These are phyloP conservation scores for Scolecobasidium constrictum DNA, from an alignment of 2,329 filamentous ascomycete species.

Conservation along the genomic window DNA sequence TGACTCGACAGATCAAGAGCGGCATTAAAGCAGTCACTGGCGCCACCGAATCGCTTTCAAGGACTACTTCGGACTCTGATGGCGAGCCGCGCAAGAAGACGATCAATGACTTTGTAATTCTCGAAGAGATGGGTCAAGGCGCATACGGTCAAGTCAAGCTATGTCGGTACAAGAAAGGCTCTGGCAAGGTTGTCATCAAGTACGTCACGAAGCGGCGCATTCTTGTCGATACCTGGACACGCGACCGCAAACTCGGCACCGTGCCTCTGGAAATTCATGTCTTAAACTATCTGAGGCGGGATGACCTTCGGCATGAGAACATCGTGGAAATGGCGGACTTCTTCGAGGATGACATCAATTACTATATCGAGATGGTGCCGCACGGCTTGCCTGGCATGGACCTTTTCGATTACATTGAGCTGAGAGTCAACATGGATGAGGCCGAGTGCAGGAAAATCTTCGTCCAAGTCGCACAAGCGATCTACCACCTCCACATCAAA, in stretches of 20 bases:
- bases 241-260: constrained; percentile 83
- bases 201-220: constrained; percentile 97
- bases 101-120: constrained; percentile 80
- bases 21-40: constrained; percentile 30
- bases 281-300: constrained; percentile 78
- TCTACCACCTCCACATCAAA: constrained; percentile 84
- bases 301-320: constrained; percentile 52
- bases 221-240: constrained; percentile 95
- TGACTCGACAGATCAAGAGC: constrained; percentile 36
- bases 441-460: constrained; percentile 91
- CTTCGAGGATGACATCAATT: constrained; percentile 75
- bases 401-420: constrained; percentile 96
- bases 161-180: constrained; percentile 69
- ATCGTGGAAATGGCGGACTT: constrained; percentile 61
- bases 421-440: constrained; percentile 94
- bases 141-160: constrained; percentile 97
- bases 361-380: constrained; percentile 97
- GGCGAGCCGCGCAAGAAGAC: constrained; percentile 52
- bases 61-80: constrained; percentile 6
- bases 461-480: constrained; percentile 76
- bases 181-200: constrained; percentile 75
- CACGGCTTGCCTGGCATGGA: constrained; percentile 97
- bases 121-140: constrained; percentile 97
- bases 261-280: constrained; percentile 97
- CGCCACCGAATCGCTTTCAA: constrained; percentile 12